Percentiles rank a stretch among this genome's conserved stretches.
Evolutionary conservation across 495 filamentous ascomycete species (phyloP).

Genomic region (Pyronema domesticum): DNA sequence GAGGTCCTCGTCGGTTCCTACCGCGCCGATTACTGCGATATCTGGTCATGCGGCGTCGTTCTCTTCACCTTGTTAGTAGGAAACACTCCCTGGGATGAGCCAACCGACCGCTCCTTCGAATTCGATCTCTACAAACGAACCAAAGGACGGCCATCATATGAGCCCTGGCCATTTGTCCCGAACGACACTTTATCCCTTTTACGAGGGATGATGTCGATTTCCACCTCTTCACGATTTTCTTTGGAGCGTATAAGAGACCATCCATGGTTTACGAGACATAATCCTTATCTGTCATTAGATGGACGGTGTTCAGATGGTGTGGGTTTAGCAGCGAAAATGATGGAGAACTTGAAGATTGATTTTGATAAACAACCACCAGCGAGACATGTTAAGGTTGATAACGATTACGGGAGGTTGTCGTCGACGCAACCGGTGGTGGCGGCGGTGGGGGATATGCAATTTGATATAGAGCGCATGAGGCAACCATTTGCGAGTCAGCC

Average conservation of each 20-base stretch:
- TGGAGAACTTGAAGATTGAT: constrained; percentile 82
- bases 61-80: constrained; percentile 87
- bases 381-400: neutral
- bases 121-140: constrained; percentile 69
- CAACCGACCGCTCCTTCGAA: constrained; percentile 60
- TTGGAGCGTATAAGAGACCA: constrained; percentile 78
- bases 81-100: constrained; percentile 97
- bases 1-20: constrained; percentile 56
- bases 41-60: constrained; percentile 95
- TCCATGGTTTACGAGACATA: constrained; percentile 80
- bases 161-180: constrained; percentile 71
- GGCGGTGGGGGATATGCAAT: constrained; percentile 34
- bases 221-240: constrained; percentile 57
- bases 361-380: constrained; percentile 34
- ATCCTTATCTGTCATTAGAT: constrained; percentile 52
- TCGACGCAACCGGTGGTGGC: constrained; percentile 56
- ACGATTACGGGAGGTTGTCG: constrained; percentile 34
- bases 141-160: constrained; percentile 61
- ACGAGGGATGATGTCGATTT: constrained; percentile 80
- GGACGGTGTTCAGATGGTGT: constrained; percentile 67
- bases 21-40: constrained; percentile 65
- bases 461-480: constrained; percentile 32
- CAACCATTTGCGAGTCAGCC: constrained; percentile 34
- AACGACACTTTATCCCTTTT: constrained; percentile 65
- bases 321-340: constrained; percentile 75